phyloP scores from a whole-genome alignment of 2,329 filamentous ascomycete species.

The Piedraia hortae region DNA sequence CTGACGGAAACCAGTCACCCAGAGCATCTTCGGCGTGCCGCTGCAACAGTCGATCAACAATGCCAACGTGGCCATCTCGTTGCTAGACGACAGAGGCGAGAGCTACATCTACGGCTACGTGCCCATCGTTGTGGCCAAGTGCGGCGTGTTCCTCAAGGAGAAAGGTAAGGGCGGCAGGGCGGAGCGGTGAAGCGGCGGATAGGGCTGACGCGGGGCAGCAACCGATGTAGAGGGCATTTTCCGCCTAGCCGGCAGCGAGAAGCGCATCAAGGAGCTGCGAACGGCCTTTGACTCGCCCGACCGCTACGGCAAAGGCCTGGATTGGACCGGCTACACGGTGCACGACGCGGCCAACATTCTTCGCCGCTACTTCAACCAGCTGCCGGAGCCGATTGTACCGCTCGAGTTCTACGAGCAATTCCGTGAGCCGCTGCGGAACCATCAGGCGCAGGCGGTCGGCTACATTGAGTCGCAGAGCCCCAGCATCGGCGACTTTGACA shows the following conservation, averaged over 20 bases:
- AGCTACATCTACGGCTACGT: conserved; percentile 98
- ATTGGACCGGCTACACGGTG: conserved; percentile 94
- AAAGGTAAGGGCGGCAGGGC: conserved; percentile 40
- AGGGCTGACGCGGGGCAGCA: conserved; percentile 37
- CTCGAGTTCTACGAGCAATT: conserved; percentile 81
- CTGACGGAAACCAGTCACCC: conserved; percentile 14
- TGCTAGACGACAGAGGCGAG: conserved; percentile 73
- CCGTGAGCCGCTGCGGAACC: conserved; percentile 46
- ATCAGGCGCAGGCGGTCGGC: conserved; percentile 43
- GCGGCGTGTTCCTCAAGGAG: conserved; percentile 89
- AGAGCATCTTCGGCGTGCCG: conserved; percentile 82
- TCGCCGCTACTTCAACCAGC: conserved; percentile 78
- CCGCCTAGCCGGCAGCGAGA: conserved; percentile 80
- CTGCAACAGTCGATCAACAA: conserved; percentile 87
- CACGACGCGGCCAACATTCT: conserved; percentile 95
- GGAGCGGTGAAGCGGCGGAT: conserved; percentile 7
- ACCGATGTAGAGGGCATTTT: conserved; percentile 93
- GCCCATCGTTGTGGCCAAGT: conserved; percentile 93
- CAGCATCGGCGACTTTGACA: conserved; percentile 45
- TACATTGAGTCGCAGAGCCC: conserved; percentile 36
- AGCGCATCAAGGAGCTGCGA: conserved; percentile 92
- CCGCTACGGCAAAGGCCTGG: conserved; percentile 81
- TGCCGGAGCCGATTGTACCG: conserved; percentile 89
- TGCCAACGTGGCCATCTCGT: conserved; percentile 89
- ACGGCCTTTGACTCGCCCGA: conserved; percentile 79